Conservation (phyloP, 495 filamentous ascomycete genomes). For the Penicillium verhagenii region DNA sequence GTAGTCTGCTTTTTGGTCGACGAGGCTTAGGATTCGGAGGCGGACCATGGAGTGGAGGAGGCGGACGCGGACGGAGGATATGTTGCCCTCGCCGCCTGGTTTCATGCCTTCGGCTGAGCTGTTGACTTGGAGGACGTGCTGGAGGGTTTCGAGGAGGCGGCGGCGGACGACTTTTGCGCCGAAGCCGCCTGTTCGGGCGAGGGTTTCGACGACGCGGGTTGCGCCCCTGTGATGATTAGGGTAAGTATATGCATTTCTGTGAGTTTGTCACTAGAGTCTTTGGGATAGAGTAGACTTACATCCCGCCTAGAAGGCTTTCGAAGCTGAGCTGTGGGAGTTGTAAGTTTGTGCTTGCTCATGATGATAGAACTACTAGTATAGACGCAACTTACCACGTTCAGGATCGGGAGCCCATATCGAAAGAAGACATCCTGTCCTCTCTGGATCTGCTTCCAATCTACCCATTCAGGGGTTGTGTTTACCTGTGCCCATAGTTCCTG, state of each 20-base stretch:
- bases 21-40: constrained; percentile 60
- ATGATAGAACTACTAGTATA: not conserved
- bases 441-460: constrained; percentile 76
- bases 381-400: constrained; percentile 46
- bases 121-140: constrained; percentile 73
- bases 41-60: constrained; percentile 73
- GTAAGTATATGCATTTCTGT: too few species aligned
- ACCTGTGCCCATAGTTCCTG: constrained; percentile 64
- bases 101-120: constrained; percentile 61
- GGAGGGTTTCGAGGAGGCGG: constrained; percentile 71
- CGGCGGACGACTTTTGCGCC: constrained; percentile 64
- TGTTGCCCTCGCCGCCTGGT: constrained; percentile 65
- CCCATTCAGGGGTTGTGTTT: constrained; percentile 72
- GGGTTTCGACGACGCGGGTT: constrained; percentile 66
- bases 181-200: constrained; percentile 78
- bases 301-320: constrained; percentile 42
- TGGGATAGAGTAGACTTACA: constrained; percentile 19
- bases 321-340: constrained; percentile 33
- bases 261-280: too few species aligned
- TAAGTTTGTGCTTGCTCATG: not conserved
- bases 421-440: constrained; percentile 62
- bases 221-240: constrained; percentile 38
- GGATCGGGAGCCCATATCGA: constrained; percentile 67
- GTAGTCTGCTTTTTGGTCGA: constrained; percentile 54
- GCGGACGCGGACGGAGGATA: constrained; percentile 69